A percentile compares a stretch with the other conserved stretches of the same genome.
These are phyloP conservation scores for Vitis rupestris DNA, from an alignment of 164 flowering plant species.

Conservation along the genomic window DNA sequence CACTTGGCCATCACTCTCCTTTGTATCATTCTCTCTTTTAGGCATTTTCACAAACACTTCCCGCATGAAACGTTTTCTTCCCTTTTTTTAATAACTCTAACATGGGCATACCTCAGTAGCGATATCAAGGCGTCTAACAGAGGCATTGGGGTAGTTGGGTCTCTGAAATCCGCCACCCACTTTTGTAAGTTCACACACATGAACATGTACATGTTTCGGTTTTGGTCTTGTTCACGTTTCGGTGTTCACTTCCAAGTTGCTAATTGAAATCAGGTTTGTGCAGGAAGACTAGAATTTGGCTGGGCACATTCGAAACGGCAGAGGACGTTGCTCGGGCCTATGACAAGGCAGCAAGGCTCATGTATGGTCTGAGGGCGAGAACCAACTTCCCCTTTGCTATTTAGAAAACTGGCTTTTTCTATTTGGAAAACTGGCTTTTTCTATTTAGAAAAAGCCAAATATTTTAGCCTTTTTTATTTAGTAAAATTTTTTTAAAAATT, in stretches of 20 bases:
- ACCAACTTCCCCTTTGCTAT: conserved; percentile 54
- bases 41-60: conserved; percentile 29
- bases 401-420: no score
- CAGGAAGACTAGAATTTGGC: conserved; percentile 90
- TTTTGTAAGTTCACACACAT: conserved; percentile 43
- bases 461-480: no score
- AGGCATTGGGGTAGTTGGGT: conserved; percentile 92
- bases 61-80: conserved; percentile 3
- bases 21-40: conserved; percentile 13
- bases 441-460: no score
- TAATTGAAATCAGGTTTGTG: background rate
- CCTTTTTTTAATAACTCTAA: background rate
- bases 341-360: conserved; percentile 83
- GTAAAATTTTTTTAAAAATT: no score
- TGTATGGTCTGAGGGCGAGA: conserved; percentile 86
- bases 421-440: no score
- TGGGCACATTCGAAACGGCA: conserved; percentile 88
- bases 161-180: conserved; percentile 80
- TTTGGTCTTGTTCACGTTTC: background rate
- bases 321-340: conserved; percentile 88
- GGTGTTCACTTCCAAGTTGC: background rate
- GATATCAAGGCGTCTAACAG: conserved; percentile 70
- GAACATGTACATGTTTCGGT: no score
- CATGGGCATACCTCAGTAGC: conserved; percentile 68
- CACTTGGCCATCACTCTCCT: conserved; percentile 7